A percentile compares a stretch with the other conserved stretches of the same genome.
phyloP scores from a whole-genome alignment of 495 filamentous ascomycete genomes.

The Annulohypoxylon maeteangense region DNA sequence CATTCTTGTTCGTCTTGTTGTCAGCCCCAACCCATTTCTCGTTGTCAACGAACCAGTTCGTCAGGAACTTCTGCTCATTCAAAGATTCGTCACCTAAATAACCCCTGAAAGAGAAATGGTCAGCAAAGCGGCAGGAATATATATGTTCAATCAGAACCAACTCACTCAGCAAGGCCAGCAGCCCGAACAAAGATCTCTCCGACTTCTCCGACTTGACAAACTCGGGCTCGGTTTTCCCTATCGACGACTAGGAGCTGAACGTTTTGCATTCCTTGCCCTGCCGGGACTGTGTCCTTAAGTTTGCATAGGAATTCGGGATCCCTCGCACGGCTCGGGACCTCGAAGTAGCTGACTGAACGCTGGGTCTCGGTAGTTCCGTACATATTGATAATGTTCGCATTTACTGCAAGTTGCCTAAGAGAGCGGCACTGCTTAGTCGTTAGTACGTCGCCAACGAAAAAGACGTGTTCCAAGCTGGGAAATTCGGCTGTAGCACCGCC shows the following conservation, averaged over 20 bases:
- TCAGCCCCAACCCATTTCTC: conserved; percentile 76
- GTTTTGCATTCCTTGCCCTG: conserved; percentile 89
- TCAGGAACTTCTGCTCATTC: conserved; percentile 83
- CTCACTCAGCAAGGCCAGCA: conserved; percentile 81
- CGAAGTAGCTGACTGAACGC: conserved; percentile 86
- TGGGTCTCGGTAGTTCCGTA: conserved; percentile 94
- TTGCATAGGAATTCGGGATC: conserved; percentile 75
- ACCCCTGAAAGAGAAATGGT: conserved; percentile 52
- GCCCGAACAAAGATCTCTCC: conserved; percentile 93
- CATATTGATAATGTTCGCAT: conserved; percentile 87
- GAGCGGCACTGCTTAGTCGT: conserved; percentile 87
- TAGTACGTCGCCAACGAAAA: conserved; percentile 94
- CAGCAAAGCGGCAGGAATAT: conserved; percentile 3
- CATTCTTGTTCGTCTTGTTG: conserved; percentile 61
- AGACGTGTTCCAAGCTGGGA: conserved; percentile 78
- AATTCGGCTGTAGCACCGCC: conserved; percentile 84
- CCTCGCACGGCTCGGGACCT: conserved; percentile 75
- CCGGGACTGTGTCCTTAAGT: conserved; percentile 84
- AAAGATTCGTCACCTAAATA: conserved; percentile 78
- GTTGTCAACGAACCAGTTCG: conserved; percentile 88
- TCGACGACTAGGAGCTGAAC: conserved; percentile 94
- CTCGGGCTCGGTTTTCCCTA: conserved; percentile 72
- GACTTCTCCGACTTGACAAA: conserved; percentile 83
- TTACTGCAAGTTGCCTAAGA: conserved; percentile 79
- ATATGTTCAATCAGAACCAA: neutral